phyloP scores from a whole-genome alignment of 2,329 filamentous ascomycete species.

The Hyphodiscus sp. region DNA sequence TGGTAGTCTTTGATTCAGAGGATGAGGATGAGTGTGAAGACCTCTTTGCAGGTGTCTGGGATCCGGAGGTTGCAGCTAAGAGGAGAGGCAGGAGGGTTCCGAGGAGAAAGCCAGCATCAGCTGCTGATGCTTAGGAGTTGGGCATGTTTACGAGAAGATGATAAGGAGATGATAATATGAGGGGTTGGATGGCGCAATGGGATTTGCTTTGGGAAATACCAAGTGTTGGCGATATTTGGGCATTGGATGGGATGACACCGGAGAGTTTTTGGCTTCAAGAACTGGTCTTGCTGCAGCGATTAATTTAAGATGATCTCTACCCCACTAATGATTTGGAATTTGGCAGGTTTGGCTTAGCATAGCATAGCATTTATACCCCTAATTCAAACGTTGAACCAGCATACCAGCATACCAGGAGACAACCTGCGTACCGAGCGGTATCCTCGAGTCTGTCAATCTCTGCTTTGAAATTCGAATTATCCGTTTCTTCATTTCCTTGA shows the following conservation, averaged over 20 bases:
- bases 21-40: conserved; percentile 64
- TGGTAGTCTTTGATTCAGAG: conserved; percentile 39
- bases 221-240: background rate
- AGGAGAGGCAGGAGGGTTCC: conserved; percentile 21
- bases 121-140: too few relatives aligned
- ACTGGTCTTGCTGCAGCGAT: background rate
- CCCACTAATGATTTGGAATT: background rate
- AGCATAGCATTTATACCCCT: background rate
- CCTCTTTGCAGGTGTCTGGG: conserved; percentile 56
- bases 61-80: conserved; percentile 36
- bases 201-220: background rate
- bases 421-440: too few relatives aligned
- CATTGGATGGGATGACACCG: background rate
- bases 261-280: background rate
- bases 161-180: too few relatives aligned
- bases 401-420: too few relatives aligned
- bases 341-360: background rate
- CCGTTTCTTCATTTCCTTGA: too few relatives aligned
- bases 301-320: background rate
- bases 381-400: background rate
- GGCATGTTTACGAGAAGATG: too few relatives aligned
- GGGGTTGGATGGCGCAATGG: background rate
- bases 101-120: conserved; percentile 5
- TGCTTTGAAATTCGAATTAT: too few relatives aligned
- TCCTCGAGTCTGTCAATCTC: too few relatives aligned